Evolutionary conservation across 1,139 yeast genomes (phyloP).

Genomic region (Hanseniaspora sp.): DNA sequence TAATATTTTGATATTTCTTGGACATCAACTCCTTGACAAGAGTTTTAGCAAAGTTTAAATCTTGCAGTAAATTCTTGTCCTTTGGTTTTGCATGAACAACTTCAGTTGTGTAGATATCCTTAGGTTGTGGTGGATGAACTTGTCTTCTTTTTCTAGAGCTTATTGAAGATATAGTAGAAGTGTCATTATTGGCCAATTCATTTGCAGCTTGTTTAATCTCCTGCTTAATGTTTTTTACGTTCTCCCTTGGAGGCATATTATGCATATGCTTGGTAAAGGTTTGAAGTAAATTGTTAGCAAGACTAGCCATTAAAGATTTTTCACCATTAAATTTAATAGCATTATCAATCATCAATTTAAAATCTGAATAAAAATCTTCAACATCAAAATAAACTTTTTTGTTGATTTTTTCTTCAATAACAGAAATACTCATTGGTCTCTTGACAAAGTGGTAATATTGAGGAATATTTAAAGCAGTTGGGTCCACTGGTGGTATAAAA

Average conservation of each 20-base stretch:
- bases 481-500: slow-evolving; percentile 81
- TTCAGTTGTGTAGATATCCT: slow-evolving; percentile 77
- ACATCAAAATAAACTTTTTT: slow-evolving; percentile 62
- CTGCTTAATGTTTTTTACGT: slow-evolving; percentile 19
- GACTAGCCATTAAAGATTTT: slow-evolving; percentile 68
- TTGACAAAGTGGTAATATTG: slow-evolving; percentile 72
- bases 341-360: slow-evolving; percentile 73
- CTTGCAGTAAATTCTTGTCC: slow-evolving; percentile 83
- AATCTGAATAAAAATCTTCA: slow-evolving; percentile 61
- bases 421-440: slow-evolving; percentile 87
- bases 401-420: slow-evolving; percentile 70
- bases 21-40: slow-evolving; percentile 70
- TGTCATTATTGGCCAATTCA: not conserved
- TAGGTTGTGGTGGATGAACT: slow-evolving; percentile 91
- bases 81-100: slow-evolving; percentile 45
- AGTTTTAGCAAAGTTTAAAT: slow-evolving; percentile 73
- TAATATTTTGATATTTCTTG: slow-evolving; percentile 72
- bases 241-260: slow-evolving; percentile 75
- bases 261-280: slow-evolving; percentile 88
- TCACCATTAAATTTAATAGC: slow-evolving; percentile 80
- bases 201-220: slow-evolving; percentile 8
- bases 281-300: slow-evolving; percentile 84
- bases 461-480: slow-evolving; percentile 78
- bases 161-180: slow-evolving; percentile 10
- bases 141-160: slow-evolving; percentile 44